phyloP scores from a whole-genome alignment of 305 asterid genomes.

The Fraxinus angustifolia region DNA sequence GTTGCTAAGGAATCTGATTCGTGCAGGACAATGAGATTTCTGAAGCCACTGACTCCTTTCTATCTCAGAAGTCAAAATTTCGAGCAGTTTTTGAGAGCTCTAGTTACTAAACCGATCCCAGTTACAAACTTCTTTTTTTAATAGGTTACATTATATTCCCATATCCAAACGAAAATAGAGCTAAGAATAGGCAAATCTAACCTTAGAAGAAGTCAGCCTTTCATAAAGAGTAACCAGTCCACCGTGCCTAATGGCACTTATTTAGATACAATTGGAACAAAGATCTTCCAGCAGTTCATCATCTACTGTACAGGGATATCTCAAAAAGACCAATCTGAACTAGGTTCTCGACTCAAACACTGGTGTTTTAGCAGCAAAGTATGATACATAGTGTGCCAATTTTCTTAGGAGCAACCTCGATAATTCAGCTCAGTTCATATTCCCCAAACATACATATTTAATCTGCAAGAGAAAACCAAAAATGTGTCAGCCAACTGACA shows the following conservation, averaged over 20 bases:
- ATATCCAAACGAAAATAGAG: background rate
- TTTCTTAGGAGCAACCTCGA: constrained; percentile 3
- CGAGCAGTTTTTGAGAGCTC: constrained; percentile 21
- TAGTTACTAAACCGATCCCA: constrained; percentile 7
- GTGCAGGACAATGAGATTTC: constrained; percentile 38
- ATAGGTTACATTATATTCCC: background rate
- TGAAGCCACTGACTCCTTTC: constrained; percentile 24
- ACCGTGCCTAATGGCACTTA: background rate
- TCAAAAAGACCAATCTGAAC: background rate
- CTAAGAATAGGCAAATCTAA: background rate
- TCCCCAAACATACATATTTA: constrained; percentile 82
- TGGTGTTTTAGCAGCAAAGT: background rate
- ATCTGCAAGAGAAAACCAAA: constrained; percentile 38
- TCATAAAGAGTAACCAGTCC: background rate
- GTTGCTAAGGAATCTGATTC: constrained; percentile 42
- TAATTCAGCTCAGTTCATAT: constrained; percentile 45
- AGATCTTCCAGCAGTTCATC: background rate
- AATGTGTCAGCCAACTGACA: background rate
- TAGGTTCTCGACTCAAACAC: background rate
- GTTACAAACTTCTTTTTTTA: constrained; percentile 1
- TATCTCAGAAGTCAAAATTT: constrained; percentile 37
- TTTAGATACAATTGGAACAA: background rate
- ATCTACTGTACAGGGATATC: background rate
- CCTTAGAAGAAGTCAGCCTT: background rate
- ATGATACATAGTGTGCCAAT: background rate